Base-by-base conservation (phyloP, 306 rosid genomes). In the Herpetospermum pedunculosum region DNA sequence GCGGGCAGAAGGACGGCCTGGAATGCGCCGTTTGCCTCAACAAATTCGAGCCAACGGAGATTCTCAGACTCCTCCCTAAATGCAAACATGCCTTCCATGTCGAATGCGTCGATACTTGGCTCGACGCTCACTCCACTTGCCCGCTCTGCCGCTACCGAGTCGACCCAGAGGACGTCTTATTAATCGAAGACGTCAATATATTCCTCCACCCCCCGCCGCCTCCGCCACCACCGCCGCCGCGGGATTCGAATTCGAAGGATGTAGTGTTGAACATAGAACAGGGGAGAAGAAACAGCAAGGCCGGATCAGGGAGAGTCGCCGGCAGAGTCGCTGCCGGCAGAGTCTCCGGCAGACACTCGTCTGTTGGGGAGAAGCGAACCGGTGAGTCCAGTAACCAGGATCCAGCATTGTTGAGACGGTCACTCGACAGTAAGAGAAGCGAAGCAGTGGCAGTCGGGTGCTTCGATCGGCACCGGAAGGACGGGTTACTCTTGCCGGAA, bases 71-170 rank as follows among this genome's bases (percentile, higher is more conserved):
- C 58, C 87, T 94, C 5, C 99, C 96, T 1, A 94, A 94, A 41
- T 94, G 97, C 80, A 85, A 87, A 46, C 99, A 94, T 79, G 99
- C 95, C 9, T 94, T 94, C 79, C 99, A 94, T 59, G 92, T 91
- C 5, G 99, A 94, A 55, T 94, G 99, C 80, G 96, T 94, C 4
- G 99, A 94, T 71, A 94, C 97, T 9, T 94, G 99, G 99, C 88
- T 94, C 15, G 99, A 94, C 79, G 97, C 99, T 6, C 99, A 94
- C 80, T 94, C 99, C 11, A 91, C 99, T 1, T 94, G 96, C 30
- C 97, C 99, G 3, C 90, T 94, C 3, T 94, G 96, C 29, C 95
- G 97, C 1, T 82, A 78, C 74, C 84, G 92, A 58, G 96, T 94
- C 21, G 97, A 91, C 82, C 97, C 92, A 25, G 97, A 94, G 60